Conservation (phyloP, 148 eudicot genomes). For the Rheum nobile region DNA sequence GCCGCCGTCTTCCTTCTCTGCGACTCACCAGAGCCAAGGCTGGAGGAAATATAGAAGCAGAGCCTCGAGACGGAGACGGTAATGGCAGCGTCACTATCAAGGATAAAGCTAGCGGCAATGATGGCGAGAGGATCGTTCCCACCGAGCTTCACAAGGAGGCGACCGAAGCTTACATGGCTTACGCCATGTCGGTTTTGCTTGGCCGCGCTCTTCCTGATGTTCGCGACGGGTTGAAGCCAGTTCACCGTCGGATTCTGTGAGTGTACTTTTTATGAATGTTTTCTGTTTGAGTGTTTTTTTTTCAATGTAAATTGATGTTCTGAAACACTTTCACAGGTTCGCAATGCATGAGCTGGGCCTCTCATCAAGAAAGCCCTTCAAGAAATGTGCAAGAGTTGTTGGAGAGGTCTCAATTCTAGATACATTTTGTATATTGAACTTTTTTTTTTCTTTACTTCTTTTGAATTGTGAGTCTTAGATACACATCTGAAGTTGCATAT, state of each 20-base stretch:
- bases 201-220: constrained; percentile 94
- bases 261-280: constrained; percentile 2
- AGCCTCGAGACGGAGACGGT: constrained; percentile 15
- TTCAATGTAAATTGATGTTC: neutral
- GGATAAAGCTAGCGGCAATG: constrained; percentile 8
- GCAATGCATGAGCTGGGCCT: constrained; percentile 98
- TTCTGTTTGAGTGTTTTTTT: neutral
- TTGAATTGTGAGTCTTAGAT: neutral
- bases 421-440: neutral
- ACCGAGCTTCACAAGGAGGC: constrained; percentile 90
- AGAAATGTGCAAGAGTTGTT: constrained; percentile 98
- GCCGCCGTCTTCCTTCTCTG: constrained; percentile 15
- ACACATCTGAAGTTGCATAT: neutral
- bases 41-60: constrained; percentile 17
- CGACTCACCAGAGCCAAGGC: constrained; percentile 14
- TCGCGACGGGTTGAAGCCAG: constrained; percentile 93
- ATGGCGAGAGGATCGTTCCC: constrained; percentile 43
- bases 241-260: constrained; percentile 80
- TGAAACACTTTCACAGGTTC: constrained; percentile 33
- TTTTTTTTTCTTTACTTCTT: neutral
- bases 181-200: constrained; percentile 91
- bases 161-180: constrained; percentile 87
- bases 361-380: constrained; percentile 82
- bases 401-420: constrained; percentile 60
- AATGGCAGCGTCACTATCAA: constrained; percentile 10